Base-by-base conservation (phyloP, 1,284 basidiomycete species). In the Pascua guehoae region DNA sequence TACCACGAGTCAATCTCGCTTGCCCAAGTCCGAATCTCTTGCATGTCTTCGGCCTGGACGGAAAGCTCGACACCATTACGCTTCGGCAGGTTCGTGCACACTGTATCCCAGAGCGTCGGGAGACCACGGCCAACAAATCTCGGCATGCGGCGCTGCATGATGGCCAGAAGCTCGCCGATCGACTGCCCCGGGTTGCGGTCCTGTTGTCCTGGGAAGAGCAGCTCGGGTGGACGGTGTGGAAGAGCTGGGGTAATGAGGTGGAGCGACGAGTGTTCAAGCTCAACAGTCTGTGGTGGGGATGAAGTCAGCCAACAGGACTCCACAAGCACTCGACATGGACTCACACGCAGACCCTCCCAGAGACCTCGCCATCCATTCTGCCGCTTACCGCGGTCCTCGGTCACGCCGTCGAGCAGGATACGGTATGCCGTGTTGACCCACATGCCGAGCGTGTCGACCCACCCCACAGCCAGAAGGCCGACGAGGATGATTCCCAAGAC, bases 401-500 rank as follows among this genome's bases (percentile, higher is more conserved):
- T 58, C 49, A 62, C 57, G 15, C 63, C 63, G 41, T 64, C 63
- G 7, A 64, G 51, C 11, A 64, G 53, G 4, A 64, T 41, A 7
- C 63, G 60, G 42, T 62, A 64, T 1, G 54, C 63, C 1, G 58
- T 57, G 53, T 61, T 57, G 38, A 62, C 55, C 63, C 63, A 64
- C 55, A 64, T 57, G 40, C 63, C 63, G 8, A 64, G 56, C 0
- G 63, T 62, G 41, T 64, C 63, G 37, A 64, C 63, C 60, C 60
- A 64, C 1, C 63, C 63, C n/a, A 64, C 55, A 5, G 58, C 60
- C 9, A 64, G 53, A 1, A 64, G 44, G 9, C 63, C 60, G 1
- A 55, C 57, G 15, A 64, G 54, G 47, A 62, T 64, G 39, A 64
- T 64, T 7, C 60, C 63, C 8, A 64, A 49, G 8, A 64, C 58